Conservation (phyloP, 345 rosid genomes). For the Physaria fendleri region DNA sequence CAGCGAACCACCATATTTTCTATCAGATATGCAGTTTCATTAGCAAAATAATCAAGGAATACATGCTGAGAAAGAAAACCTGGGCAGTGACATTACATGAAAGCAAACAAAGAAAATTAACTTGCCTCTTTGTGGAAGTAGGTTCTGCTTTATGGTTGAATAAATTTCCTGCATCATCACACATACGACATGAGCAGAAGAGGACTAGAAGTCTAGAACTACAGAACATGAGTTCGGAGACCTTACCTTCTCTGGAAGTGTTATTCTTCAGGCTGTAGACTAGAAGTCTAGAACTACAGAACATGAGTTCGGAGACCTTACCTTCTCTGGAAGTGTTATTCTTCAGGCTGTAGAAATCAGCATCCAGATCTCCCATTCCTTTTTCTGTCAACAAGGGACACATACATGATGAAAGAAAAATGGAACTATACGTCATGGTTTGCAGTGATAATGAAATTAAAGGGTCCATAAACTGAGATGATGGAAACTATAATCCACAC, state of each 20-base stretch:
- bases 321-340: slow-evolving; percentile 31
- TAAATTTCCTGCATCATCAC: slow-evolving; percentile 41
- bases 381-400: slow-evolving; percentile 14
- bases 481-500: neutral
- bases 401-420: neutral
- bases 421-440: slow-evolving; percentile 1
- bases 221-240: slow-evolving; percentile 10
- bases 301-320: slow-evolving; percentile 24
- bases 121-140: slow-evolving; percentile 45
- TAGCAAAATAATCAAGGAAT: neutral
- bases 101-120: slow-evolving; percentile 5
- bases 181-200: slow-evolving; percentile 11
- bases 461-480: slow-evolving; percentile 10
- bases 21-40: neutral
- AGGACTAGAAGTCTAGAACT: too few relatives aligned
- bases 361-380: slow-evolving; percentile 17
- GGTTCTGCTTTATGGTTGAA: slow-evolving; percentile 32
- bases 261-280: slow-evolving; percentile 10
- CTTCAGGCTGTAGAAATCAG: slow-evolving; percentile 9
- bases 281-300: too few relatives aligned
- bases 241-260: slow-evolving; percentile 35
- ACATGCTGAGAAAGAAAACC: slow-evolving; percentile 10
- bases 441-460: neutral
- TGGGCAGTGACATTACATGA: neutral
- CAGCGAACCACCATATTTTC: slow-evolving; percentile 9